phyloP scores from a whole-genome alignment of 1,139 yeast species.

The Geotrichum aggregatum region DNA sequence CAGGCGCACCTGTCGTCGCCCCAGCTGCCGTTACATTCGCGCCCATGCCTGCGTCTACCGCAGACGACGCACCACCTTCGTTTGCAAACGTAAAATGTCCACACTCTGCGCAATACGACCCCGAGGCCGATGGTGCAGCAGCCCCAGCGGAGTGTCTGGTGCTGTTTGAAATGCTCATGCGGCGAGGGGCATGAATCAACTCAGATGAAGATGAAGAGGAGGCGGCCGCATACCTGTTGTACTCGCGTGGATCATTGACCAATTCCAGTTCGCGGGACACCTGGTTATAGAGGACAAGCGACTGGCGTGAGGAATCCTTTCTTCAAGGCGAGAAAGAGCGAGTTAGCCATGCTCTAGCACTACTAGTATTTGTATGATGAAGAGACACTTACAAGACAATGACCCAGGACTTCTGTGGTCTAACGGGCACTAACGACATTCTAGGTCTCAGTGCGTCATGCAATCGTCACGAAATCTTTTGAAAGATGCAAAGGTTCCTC shows the following conservation, averaged over 20 bases:
- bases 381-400: constrained; percentile 35
- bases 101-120: constrained; percentile 29
- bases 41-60: too few species aligned
- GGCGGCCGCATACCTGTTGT: background rate
- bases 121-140: too few species aligned
- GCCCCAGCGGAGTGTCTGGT: too few species aligned
- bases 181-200: background rate
- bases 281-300: constrained; percentile 36
- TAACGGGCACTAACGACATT: constrained; percentile 37
- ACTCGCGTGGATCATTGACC: constrained; percentile 29
- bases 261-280: constrained; percentile 33
- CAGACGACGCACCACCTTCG: background rate
- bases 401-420: constrained; percentile 29
- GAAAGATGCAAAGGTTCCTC: too few species aligned
- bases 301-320: constrained; percentile 33
- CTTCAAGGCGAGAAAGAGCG: constrained; percentile 21
- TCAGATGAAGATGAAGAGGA: background rate
- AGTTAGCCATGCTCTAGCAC: background rate
- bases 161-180: too few species aligned
- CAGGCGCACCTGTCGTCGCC: background rate
- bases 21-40: background rate
- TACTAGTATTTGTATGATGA: background rate
- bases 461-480: background rate
- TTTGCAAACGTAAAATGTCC: constrained; percentile 25
- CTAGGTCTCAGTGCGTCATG: too few species aligned